Conservation (phyloP, 305 asterid species). For the Fraxinus angustifolia region DNA sequence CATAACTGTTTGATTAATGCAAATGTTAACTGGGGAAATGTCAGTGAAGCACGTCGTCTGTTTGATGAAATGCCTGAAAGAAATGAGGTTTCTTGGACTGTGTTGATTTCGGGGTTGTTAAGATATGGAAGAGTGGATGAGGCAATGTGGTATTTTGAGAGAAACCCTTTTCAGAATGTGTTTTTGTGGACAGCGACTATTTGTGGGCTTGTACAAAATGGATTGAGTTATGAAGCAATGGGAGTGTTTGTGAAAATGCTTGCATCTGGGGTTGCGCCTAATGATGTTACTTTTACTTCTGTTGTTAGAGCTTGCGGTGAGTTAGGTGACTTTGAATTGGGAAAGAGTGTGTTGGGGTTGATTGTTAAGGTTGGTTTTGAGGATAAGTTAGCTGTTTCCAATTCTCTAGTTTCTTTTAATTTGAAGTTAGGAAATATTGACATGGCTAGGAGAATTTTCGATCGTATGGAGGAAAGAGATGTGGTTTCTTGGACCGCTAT, state of each 20-base stretch:
- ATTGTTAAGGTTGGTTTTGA: conserved; percentile 58
- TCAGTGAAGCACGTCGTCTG: conserved; percentile 43
- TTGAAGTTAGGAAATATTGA: conserved; percentile 46
- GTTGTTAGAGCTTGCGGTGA: conserved; percentile 58
- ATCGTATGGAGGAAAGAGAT: conserved; percentile 53
- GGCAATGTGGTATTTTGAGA: conserved; percentile 57
- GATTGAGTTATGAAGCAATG: conserved; percentile 48
- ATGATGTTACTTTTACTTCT: conserved; percentile 61
- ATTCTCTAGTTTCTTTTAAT: conserved; percentile 58
- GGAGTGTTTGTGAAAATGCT: conserved; percentile 50
- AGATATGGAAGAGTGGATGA: conserved; percentile 49
- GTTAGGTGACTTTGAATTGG: conserved; percentile 49
- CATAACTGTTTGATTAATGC: conserved; percentile 65
- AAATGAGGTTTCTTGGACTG: conserved; percentile 81
- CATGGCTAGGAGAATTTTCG: conserved; percentile 51
- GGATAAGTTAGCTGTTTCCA: conserved; percentile 47
- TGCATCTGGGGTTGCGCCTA: conserved; percentile 49
- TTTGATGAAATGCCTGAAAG: conserved; percentile 83
- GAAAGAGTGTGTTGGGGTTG: conserved; percentile 49
- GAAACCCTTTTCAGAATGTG: conserved; percentile 47
- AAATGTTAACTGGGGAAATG: conserved; percentile 53
- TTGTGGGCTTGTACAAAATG: conserved; percentile 65
- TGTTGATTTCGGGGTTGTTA: conserved; percentile 60
- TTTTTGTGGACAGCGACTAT: conserved; percentile 69
- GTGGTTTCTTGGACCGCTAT: conserved; percentile 87